phyloP scores from a whole-genome alignment of 176 grass and related monocot species.

The Paspalum vaginatum region DNA sequence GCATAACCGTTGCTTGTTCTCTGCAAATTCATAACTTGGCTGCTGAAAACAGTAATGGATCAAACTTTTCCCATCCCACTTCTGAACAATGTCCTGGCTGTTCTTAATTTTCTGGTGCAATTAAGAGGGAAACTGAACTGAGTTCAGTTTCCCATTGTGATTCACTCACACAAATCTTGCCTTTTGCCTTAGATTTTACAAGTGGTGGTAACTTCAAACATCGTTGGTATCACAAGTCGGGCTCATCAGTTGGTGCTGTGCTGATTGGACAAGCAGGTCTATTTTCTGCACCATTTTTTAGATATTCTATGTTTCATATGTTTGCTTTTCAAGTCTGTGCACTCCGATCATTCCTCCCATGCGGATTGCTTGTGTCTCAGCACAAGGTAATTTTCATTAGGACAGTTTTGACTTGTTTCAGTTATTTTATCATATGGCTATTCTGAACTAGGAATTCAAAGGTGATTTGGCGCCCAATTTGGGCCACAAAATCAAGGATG shows the following conservation, averaged over 20 bases:
- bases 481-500: no score
- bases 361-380: neutral
- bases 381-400: neutral
- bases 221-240: conserved; percentile 22
- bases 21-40: neutral
- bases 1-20: neutral
- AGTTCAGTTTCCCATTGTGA: conserved; percentile 9
- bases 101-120: neutral
- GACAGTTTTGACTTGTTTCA: neutral
- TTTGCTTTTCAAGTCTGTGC: neutral
- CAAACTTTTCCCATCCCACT: neutral
- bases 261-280: conserved; percentile 63
- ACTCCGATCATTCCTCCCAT: neutral
- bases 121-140: neutral
- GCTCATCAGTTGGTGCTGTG: conserved; percentile 43
- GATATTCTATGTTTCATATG: neutral
- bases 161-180: neutral
- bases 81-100: neutral
- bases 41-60: neutral
- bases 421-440: conserved; percentile 4
- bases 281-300: neutral
- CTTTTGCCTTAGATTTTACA: conserved; percentile 27
- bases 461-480: no score
- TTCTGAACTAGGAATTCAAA: no score
- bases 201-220: conserved; percentile 22